Evolutionary conservation across 139 green algal species (phyloP).

Genomic region (Micromonas commoda): DNA sequence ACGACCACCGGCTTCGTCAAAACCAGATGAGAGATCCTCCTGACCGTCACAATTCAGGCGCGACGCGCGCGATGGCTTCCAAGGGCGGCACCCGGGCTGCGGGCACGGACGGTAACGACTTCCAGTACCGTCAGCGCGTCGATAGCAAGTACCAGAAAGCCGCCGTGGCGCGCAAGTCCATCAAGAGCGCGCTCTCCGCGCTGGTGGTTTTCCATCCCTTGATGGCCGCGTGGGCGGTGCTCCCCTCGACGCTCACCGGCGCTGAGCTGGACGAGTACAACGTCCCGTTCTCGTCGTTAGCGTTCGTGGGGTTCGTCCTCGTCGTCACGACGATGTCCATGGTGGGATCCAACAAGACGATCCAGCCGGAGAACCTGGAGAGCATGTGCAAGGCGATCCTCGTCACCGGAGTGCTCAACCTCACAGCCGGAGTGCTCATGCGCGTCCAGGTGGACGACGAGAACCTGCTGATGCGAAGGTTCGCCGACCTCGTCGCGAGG

Average conservation of each 20-base stretch:
- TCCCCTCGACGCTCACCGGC: not conserved
- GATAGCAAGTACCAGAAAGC: not conserved
- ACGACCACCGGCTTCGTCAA: too few relatives aligned
- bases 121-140: not conserved
- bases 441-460: too few relatives aligned
- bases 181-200: not conserved
- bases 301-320: not conserved
- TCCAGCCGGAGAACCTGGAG: too few relatives aligned
- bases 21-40: too few relatives aligned
- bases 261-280: not conserved
- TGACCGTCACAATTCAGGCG: not conserved
- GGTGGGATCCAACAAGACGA: not conserved
- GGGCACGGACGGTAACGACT: not conserved
- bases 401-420: too few relatives aligned
- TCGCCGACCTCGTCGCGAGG: too few relatives aligned
- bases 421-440: too few relatives aligned
- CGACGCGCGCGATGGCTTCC: not conserved
- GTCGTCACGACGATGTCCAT: not conserved
- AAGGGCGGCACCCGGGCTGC: not conserved
- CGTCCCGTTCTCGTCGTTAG: not conserved
- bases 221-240: not conserved
- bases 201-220: not conserved
- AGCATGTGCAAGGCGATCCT: too few relatives aligned
- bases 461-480: too few relatives aligned
- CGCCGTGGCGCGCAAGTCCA: too few relatives aligned